Base-by-base conservation (phyloP, 164 flowering plant genomes). In the Akebia trifoliata region DNA sequence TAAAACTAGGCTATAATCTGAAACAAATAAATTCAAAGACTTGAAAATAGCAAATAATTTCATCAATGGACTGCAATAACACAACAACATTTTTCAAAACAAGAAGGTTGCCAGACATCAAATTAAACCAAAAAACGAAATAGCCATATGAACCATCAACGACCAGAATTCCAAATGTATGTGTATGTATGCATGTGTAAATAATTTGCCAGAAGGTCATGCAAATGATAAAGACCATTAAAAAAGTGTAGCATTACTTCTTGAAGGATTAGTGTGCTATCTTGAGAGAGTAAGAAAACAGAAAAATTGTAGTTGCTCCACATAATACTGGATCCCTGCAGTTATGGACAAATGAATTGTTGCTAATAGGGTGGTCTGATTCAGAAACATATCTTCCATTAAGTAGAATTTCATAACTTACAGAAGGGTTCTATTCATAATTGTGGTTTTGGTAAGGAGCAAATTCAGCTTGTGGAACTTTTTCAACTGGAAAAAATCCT, bases 241-340 rank as follows among this genome's bases (percentile, higher is more conserved):
- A 15, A 22, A 15, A 37, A 1, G 7, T 21, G 25, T 10, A n/a
- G 17, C 4, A 61, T 59, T 82, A 87, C 92, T 89, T 87, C 80
- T 63, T 72, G 77, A 68, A 86, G 35, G 35, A 63, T 47, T 54
- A 42, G 26, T 40, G 86, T 72, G 74, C 85, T 69, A 62, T 70
- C 71, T 43, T 72, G 72, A 1, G 95, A 78, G 24, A 93, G 79
- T 65, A 90, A 72, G 69, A 84, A 87, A 3, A 87, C 84, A 32
- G 99, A 97, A 77, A 90, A 90, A 68, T 86, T 66, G 61, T 85
- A 87, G 32, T 69, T 45, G 26, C 74, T 79, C 96, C 78, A 75
- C 95, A 93, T 81, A 32, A 87, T 70, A 46, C 89, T 87, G 63
- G 92, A 86, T 65, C 97, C 98, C 98, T 92, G 83, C 69, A 79